phyloP scores from a whole-genome alignment of 2,329 filamentous ascomycete genomes.

The Colletotrichum sp. region DNA sequence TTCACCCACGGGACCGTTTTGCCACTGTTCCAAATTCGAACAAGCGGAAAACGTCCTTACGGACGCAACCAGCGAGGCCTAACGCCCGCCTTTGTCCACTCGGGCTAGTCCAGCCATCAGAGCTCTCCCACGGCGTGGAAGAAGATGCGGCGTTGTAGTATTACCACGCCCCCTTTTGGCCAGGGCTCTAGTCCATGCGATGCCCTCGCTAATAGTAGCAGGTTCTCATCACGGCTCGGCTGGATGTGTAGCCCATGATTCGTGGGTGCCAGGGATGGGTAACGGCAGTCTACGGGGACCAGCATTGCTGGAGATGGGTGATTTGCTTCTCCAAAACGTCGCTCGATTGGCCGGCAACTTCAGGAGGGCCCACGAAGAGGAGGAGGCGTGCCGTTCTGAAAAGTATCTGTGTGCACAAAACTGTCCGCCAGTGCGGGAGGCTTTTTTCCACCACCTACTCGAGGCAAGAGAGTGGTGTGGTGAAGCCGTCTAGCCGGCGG shows the following conservation, averaged over 20 bases:
- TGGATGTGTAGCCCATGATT: slow-evolving; percentile 14
- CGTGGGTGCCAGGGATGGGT: slow-evolving; percentile 4
- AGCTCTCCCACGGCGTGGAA: background rate
- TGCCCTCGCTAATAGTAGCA: slow-evolving; percentile 1
- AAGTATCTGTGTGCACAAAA: slow-evolving; percentile 5
- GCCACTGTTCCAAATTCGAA: slow-evolving; percentile 13
- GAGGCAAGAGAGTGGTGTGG: background rate
- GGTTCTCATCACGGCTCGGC: background rate
- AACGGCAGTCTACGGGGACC: slow-evolving; percentile 2
- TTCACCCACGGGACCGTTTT: background rate
- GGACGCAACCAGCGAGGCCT: slow-evolving; percentile 10
- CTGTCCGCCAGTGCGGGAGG: background rate
- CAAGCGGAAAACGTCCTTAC: slow-evolving; percentile 3
- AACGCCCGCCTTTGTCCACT: slow-evolving; percentile 10
- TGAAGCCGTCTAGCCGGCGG: background rate
- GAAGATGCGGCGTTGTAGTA: background rate
- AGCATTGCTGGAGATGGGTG: background rate
- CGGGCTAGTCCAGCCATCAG: background rate
- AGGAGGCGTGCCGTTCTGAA: background rate
- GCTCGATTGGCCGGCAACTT: background rate
- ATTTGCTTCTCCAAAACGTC: background rate
- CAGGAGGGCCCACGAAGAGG: background rate
- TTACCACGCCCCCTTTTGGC: background rate
- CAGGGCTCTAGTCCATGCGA: background rate
- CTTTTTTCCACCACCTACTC: background rate